Evolutionary conservation across 345 rosid genomes (phyloP).

Genomic region (Gynandropsis gynandra): DNA sequence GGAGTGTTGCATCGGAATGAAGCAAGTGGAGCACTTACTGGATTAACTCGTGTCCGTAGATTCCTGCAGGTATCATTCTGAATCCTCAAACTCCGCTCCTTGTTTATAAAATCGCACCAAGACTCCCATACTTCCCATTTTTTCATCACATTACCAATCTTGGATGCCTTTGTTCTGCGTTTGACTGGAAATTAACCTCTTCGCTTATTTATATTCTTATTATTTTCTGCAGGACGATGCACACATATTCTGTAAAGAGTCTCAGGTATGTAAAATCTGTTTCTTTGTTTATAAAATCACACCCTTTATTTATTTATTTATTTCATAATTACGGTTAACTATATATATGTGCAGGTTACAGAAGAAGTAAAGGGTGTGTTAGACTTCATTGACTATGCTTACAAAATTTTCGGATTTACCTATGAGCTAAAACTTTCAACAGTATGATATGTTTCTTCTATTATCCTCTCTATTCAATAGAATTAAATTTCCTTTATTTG

Average conservation of each 20-base stretch:
- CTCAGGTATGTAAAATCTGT: conserved; percentile 36
- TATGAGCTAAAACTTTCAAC: conserved; percentile 90
- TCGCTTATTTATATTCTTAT: too few species aligned
- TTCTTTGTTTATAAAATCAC: too few species aligned
- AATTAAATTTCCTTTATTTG: background rate
- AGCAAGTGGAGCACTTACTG: conserved; percentile 82
- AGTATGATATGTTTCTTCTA: conserved; percentile 36
- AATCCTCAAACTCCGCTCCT: too few species aligned
- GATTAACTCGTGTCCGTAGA: conserved; percentile 73
- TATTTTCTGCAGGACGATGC: conserved; percentile 76
- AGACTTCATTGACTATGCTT: conserved; percentile 70
- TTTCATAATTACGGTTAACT: conserved; percentile 12
- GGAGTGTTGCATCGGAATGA: conserved; percentile 86
- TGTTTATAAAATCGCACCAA: too few species aligned
- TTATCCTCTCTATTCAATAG: conserved; percentile 7
- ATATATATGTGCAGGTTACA: conserved; percentile 49
- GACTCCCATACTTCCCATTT: too few species aligned
- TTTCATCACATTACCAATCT: too few species aligned
- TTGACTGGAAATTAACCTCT: too few species aligned
- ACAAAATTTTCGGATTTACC: conserved; percentile 72
- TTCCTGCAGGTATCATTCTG: conserved; percentile 55
- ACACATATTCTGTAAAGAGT: conserved; percentile 69
- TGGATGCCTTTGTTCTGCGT: too few species aligned
- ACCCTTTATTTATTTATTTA: too few species aligned
- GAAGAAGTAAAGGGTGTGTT: conserved; percentile 75